phyloP scores from a whole-genome alignment of 2,329 filamentous ascomycete genomes.

The Alternaria rosae region DNA sequence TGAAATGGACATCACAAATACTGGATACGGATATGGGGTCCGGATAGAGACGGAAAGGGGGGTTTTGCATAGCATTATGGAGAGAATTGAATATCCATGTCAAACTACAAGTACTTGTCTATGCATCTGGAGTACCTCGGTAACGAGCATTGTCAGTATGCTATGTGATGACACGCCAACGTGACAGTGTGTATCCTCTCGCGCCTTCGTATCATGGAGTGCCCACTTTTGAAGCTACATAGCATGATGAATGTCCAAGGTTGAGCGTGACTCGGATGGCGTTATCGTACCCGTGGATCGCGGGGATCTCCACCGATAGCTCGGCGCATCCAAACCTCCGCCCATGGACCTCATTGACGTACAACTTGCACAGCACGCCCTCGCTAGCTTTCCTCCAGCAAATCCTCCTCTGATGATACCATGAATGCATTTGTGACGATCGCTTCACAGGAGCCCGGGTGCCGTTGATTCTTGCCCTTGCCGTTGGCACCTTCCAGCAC shows the following conservation, averaged over 20 bases:
- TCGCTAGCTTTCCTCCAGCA: conserved; percentile 10
- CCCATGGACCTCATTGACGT: conserved; percentile 2
- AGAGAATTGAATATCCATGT: conserved; percentile 4
- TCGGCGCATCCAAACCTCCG: conserved; percentile 17
- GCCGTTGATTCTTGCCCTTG: conserved; percentile 38
- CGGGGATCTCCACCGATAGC: conserved; percentile 21
- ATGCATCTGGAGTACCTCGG: background rate
- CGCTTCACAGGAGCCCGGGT: conserved; percentile 26
- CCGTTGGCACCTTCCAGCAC: conserved; percentile 23
- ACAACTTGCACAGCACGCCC: conserved; percentile 12
- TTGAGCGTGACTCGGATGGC: conserved; percentile 11
- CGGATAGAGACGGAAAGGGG: background rate
- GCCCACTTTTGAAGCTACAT: background rate
- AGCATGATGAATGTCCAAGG: background rate
- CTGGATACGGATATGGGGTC: conserved; percentile 1
- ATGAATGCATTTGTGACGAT: conserved; percentile 40
- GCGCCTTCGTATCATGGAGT: background rate
- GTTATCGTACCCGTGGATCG: conserved; percentile 16
- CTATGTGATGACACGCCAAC: no score
- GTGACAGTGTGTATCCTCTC: background rate
- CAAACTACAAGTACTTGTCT: background rate
- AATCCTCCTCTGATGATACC: conserved; percentile 18
- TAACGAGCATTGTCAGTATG: background rate
- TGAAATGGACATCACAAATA: conserved; percentile 1
- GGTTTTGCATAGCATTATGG: conserved; percentile 9